Evolutionary conservation across 176 grass and related monocot genomes (phyloP), one percentile per base, ranked within the genome.

Genomic region (Raddia distichophylla): DNA sequence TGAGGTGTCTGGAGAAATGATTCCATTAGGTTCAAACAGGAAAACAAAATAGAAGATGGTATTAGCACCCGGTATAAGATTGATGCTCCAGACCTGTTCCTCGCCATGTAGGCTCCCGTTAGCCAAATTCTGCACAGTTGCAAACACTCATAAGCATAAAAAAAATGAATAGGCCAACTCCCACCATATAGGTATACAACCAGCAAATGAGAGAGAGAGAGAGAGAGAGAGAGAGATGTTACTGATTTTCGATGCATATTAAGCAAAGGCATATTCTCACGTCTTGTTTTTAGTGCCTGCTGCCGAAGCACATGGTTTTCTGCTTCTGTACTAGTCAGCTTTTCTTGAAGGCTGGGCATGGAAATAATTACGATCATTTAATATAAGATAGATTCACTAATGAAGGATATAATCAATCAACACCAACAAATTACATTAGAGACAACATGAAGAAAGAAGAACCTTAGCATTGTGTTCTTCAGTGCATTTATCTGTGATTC

Each of bases 381-480:
- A 81, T 17, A 15, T 22, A 37, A 40, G 33, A 70, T 69, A 68
- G 72, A 12, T 75, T 69, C 47, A 10, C 3, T 48, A 34, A 54
- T 22, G 45, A 48, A 15, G 4, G 17, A 20, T 78, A 76, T 34
- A 68, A 56, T 47, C 61, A 58, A 54, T 68, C 74, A 60, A 49
- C 73, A 90, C 64, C 65, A 83, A 71, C 15, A 72, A 64, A 69
- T 47, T 52, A 84, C 72, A 45, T 69, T 50, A 51, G 60, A 64
- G 17, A 78, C 27, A 22, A 69, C 5, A 53, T 45, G 15, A 84
- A 34, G n/a, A 84, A 34, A 62, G 3, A 86, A 74, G 71, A 91
- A 98, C 95, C 92, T 98, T 86, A 86, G 81, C 75, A 93, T 80
- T 86, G 88, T 91, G 84, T 80, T 95, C 37, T 78, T 98, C 59